Conservation (phyloP, 768 basidiomycete genomes). For the Mycena leptocephala region DNA sequence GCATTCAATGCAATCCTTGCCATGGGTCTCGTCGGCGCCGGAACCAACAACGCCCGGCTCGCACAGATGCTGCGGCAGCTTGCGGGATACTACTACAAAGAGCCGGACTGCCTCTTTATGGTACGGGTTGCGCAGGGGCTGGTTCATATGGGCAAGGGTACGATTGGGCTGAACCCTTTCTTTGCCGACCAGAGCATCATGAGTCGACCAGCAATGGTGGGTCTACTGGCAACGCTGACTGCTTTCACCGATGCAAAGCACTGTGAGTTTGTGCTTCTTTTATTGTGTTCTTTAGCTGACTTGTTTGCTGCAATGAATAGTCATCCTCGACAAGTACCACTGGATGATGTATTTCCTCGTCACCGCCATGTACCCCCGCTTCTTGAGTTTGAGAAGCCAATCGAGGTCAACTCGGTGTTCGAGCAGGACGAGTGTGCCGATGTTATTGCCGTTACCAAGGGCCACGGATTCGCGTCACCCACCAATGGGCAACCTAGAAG, state of each 20-base stretch:
- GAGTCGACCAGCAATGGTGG: constrained; percentile 91
- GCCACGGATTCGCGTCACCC: constrained; percentile 99
- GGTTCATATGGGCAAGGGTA: constrained; percentile 99
- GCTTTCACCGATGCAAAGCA: constrained; percentile 96
- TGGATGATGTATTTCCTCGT: constrained; percentile 99
- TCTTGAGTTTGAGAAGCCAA: constrained; percentile 98
- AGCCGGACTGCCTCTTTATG: constrained; percentile 96
- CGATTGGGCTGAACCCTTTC: constrained; percentile 97
- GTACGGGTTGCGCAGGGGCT: constrained; percentile 96
- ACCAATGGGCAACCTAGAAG: constrained; percentile 99
- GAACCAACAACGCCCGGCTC: constrained; percentile 98
- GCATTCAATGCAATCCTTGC: constrained; percentile 92
- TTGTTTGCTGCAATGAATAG: constrained; percentile 56
- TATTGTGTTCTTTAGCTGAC: background rate
- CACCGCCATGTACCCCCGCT: constrained; percentile 98
- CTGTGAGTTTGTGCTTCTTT: constrained; percentile 71
- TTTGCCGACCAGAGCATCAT: constrained; percentile 93
- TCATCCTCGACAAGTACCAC: constrained; percentile 96
- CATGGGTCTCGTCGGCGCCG: constrained; percentile 98
- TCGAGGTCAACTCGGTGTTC: constrained; percentile 89
- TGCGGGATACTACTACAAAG: constrained; percentile 98
- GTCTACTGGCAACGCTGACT: constrained; percentile 88
- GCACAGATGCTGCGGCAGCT: constrained; percentile 98
- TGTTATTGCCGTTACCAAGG: constrained; percentile 98
- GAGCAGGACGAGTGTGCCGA: constrained; percentile 98